Conservation (phyloP, 2,329 filamentous ascomycete genomes). For the Capronia coronata region DNA sequence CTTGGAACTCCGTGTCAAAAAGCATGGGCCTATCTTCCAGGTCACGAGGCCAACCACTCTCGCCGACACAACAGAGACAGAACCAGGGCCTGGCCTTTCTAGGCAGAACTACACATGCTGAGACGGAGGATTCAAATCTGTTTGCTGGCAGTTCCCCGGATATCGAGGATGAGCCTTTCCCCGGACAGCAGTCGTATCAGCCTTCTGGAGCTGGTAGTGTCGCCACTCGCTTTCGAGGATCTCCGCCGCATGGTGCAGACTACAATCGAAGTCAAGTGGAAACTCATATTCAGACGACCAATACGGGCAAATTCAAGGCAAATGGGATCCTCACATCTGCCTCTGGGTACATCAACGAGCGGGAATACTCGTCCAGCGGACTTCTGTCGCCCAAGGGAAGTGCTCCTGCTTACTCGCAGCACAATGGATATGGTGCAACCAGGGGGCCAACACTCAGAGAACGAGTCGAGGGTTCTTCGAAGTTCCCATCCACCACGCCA, state of each 20-base stretch:
- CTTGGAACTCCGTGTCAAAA: constrained; percentile 11
- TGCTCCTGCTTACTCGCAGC: not conserved
- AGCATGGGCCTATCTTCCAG: constrained; percentile 7
- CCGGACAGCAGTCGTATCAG: constrained; percentile 18
- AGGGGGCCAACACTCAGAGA: constrained; percentile 1
- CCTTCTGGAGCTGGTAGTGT: constrained; percentile 15
- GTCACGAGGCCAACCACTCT: constrained; percentile 15
- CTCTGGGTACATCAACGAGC: constrained; percentile 2
- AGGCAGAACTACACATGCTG: not conserved
- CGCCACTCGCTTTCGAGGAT: constrained; percentile 10
- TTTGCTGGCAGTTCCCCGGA: constrained; percentile 23
- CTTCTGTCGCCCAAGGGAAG: not conserved
- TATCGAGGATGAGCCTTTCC: constrained; percentile 11
- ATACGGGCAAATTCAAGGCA: constrained; percentile 6
- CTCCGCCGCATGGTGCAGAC: constrained; percentile 7
- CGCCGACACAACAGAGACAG: constrained; percentile 17
- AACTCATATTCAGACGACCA: constrained; percentile 9
- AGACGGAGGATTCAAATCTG: constrained; percentile 11
- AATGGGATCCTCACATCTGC: constrained; percentile 11
- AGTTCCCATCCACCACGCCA: constrained; percentile 1
- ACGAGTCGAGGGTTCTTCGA: not conserved
- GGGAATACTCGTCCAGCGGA: not conserved
- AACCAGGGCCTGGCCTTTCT: constrained; percentile 11
- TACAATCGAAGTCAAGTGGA: constrained; percentile 6
- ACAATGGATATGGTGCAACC: not conserved